Conservation (phyloP, 2,329 filamentous ascomycete species). For the Ceratocystis papillata region DNA sequence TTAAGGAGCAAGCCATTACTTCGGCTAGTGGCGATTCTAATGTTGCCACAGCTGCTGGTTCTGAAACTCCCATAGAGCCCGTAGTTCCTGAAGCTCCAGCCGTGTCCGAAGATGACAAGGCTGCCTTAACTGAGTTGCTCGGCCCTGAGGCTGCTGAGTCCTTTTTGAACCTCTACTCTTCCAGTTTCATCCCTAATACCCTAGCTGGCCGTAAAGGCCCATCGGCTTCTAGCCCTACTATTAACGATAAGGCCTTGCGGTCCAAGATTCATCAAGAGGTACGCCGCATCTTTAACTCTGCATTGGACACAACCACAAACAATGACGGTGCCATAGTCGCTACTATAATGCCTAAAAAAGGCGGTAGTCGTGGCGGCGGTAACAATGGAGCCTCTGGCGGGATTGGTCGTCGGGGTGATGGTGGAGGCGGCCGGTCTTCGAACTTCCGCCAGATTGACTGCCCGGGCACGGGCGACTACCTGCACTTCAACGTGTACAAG, state of each 20-base stretch:
- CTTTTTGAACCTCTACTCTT: slow-evolving; percentile 36
- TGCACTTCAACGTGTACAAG: slow-evolving; percentile 90
- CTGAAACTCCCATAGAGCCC: slow-evolving; percentile 31
- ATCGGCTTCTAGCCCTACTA: slow-evolving; percentile 34
- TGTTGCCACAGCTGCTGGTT: slow-evolving; percentile 16
- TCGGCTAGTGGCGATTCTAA: neutral
- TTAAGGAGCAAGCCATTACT: slow-evolving; percentile 24
- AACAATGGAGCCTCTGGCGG: slow-evolving; percentile 15
- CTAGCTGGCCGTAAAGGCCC: slow-evolving; percentile 29
- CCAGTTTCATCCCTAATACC: slow-evolving; percentile 30
- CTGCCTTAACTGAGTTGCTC: slow-evolving; percentile 34
- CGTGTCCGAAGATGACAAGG: slow-evolving; percentile 30
- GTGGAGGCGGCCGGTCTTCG: slow-evolving; percentile 12
- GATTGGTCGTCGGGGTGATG: slow-evolving; percentile 24
- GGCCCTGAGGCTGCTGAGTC: slow-evolving; percentile 34
- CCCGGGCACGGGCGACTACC: slow-evolving; percentile 52
- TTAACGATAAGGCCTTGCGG: slow-evolving; percentile 39
- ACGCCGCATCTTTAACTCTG: slow-evolving; percentile 67
- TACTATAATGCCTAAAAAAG: slow-evolving; percentile 45
- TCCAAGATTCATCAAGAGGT: slow-evolving; percentile 49
- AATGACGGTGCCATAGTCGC: slow-evolving; percentile 51
- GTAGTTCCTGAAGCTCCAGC: slow-evolving; percentile 24
- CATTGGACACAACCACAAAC: slow-evolving; percentile 63
- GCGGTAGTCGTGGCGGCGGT: slow-evolving; percentile 21
- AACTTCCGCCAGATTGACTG: slow-evolving; percentile 21